Conservation (phyloP, 257 asterid species). For the Solanum bulbocastanum region DNA sequence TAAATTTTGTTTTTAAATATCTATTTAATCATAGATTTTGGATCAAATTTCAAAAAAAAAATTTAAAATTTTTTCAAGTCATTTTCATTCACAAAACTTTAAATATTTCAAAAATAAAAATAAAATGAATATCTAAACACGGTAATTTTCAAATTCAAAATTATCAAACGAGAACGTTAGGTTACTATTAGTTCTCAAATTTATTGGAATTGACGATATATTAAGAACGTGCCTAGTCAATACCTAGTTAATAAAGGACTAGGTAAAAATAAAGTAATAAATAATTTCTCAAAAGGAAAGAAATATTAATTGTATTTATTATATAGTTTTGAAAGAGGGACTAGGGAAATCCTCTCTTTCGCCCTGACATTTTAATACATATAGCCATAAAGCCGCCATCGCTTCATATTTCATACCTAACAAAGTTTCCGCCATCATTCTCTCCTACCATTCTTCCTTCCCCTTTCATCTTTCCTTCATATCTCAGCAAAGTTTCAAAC, state of each 20-base stretch:
- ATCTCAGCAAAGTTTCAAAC: neutral
- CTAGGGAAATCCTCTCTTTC: neutral
- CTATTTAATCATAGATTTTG: no score
- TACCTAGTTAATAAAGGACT: neutral
- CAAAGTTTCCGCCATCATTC: neutral
- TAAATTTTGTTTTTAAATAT: neutral
- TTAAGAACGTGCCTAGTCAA: neutral
- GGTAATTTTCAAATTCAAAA: neutral
- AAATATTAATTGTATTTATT: neutral
- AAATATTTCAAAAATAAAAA: neutral
- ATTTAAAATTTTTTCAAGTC: no score
- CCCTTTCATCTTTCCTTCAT: neutral
- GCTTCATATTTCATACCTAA: constrained; percentile 8
- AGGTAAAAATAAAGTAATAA: neutral
- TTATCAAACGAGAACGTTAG: neutral
- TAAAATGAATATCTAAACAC: neutral
- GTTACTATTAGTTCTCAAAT: neutral
- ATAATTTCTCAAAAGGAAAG: neutral
- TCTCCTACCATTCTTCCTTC: neutral
- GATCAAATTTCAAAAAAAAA: neutral
- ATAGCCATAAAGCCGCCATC: constrained; percentile 61
- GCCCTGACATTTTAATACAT: constrained; percentile 10
- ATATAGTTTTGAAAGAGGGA: neutral
- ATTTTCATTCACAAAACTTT: neutral
- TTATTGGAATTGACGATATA: neutral